A percentile compares a stretch with the other conserved stretches of the same genome.
These are phyloP conservation scores for Thielaviopsis musarum DNA, from an alignment of 2,329 filamentous ascomycete species.

Conservation along the genomic window DNA sequence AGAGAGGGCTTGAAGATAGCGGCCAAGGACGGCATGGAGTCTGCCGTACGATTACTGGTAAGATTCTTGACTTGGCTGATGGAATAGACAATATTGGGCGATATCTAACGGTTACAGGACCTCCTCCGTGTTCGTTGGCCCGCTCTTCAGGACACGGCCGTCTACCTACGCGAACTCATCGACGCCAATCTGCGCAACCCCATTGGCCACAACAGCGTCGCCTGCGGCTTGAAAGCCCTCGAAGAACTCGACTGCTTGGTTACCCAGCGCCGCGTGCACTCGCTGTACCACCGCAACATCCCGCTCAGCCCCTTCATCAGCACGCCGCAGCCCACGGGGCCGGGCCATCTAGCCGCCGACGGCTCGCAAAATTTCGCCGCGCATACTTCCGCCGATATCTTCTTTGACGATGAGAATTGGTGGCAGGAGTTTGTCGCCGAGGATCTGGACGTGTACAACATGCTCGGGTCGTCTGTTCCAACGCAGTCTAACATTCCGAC, in stretches of 20 bases:
- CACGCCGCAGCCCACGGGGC: neutral
- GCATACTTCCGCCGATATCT: too few species aligned
- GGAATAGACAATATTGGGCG: too few species aligned
- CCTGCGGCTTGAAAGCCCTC: constrained; percentile 9
- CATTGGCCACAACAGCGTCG: constrained; percentile 5
- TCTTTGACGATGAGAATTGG: constrained; percentile 10
- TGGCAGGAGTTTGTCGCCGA: constrained; percentile 12
- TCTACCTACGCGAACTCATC: constrained; percentile 13
- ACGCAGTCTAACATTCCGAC: too few species aligned
- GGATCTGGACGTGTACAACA: constrained; percentile 6
- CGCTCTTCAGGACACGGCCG: constrained; percentile 5
- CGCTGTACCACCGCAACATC: constrained; percentile 12
- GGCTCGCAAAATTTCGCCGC: too few species aligned
- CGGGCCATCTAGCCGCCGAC: too few species aligned
- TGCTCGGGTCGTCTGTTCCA: neutral
- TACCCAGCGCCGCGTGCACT: constrained; percentile 12
- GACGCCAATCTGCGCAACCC: constrained; percentile 11
- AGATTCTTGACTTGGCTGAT: neutral
- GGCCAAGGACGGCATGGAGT: neutral
- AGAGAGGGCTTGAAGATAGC: neutral
- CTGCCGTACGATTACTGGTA: neutral
- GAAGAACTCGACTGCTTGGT: constrained; percentile 13
- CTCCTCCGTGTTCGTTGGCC: neutral
- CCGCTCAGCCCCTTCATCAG: neutral
- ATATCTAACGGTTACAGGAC: neutral